These are phyloP conservation scores for Stachybotrys chlorohalonatus DNA, from an alignment of 2,329 filamentous ascomycete species.

Conservation along the genomic window DNA sequence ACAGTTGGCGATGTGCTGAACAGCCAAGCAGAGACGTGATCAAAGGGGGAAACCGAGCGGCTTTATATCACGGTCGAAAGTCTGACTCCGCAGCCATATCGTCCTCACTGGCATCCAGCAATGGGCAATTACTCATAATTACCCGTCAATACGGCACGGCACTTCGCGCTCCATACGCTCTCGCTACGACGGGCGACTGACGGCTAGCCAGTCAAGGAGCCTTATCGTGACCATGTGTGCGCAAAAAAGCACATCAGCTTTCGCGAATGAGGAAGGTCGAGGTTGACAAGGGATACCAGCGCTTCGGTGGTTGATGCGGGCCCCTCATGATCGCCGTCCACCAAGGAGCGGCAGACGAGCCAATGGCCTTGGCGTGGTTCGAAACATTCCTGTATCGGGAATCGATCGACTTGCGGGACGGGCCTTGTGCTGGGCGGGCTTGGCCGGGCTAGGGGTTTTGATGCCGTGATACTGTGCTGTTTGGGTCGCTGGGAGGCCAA, in stretches of 20 bases:
- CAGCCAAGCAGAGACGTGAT: background rate
- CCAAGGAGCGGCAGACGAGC: background rate
- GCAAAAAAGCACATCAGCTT: background rate
- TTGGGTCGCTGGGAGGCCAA: too few relatives aligned
- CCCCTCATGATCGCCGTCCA: background rate
- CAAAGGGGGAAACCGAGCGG: background rate
- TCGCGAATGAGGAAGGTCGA: background rate
- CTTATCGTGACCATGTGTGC: background rate
- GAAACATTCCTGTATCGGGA: background rate
- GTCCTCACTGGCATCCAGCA: background rate
- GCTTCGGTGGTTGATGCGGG: background rate
- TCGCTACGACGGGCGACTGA: background rate
- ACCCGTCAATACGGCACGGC: background rate
- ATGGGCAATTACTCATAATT: background rate
- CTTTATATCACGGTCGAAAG: background rate
- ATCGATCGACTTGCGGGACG: background rate
- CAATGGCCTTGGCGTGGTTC: background rate
- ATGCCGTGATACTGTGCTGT: too few relatives aligned
- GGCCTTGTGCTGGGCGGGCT: too few relatives aligned
- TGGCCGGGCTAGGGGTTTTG: too few relatives aligned
- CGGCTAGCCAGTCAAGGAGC: background rate
- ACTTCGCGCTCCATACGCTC: background rate
- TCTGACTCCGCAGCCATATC: background rate
- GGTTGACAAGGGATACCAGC: background rate
- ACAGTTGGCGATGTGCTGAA: background rate